Conservation (phyloP, 2,329 filamentous ascomycete genomes). For the Cytospora piceae region DNA sequence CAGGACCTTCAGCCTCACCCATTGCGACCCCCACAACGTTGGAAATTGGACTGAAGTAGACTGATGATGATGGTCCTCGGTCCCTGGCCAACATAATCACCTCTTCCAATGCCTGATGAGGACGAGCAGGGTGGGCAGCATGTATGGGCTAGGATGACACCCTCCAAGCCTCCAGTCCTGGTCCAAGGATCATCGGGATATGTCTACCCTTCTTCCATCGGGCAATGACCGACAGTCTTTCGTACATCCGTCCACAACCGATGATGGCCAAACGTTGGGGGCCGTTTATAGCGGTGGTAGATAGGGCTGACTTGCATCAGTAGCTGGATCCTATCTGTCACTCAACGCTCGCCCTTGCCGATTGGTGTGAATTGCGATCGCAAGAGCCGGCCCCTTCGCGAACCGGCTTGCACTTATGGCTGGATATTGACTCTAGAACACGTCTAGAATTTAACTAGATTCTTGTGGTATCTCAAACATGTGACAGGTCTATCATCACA, state of each 20-base stretch:
- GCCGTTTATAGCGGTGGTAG: constrained; percentile 18
- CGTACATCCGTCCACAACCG: neutral
- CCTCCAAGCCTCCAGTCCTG: neutral
- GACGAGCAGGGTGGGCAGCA: neutral
- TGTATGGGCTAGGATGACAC: neutral
- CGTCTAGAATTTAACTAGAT: neutral
- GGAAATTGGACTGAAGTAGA: neutral
- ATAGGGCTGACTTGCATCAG: constrained; percentile 9
- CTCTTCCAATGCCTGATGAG: neutral
- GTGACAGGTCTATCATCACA: neutral
- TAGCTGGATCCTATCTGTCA: constrained; percentile 2
- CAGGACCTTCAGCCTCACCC: neutral
- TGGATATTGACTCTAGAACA: neutral
- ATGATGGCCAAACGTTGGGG: constrained; percentile 7
- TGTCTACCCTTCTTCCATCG: neutral
- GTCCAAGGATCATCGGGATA: neutral
- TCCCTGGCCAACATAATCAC: neutral
- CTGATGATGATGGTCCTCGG: neutral
- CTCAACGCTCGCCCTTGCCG: constrained; percentile 5
- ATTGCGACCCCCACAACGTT: neutral
- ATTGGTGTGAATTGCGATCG: neutral
- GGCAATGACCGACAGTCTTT: neutral
- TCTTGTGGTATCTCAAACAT: constrained; percentile 4
- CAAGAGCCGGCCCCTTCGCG: neutral
- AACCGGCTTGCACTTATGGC: constrained; percentile 3